phyloP scores from a whole-genome alignment of 345 rosid species.

The Sonneratia alba region DNA sequence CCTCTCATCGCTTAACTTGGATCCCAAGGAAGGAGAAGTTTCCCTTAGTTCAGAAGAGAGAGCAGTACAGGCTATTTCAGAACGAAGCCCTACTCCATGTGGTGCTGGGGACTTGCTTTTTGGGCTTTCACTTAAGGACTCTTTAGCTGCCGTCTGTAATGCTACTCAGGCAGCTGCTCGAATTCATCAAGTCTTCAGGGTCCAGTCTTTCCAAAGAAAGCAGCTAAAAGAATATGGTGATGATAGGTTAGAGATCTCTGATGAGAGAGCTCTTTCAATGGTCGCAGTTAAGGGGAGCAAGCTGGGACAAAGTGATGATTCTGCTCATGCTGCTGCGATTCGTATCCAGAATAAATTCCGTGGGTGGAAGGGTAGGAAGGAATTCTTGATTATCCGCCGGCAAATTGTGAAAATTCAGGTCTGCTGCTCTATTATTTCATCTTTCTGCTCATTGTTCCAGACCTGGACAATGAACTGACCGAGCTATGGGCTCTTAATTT shows the following conservation, averaged over 20 bases:
- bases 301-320: slow-evolving; percentile 44
- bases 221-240: slow-evolving; percentile 51
- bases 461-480: neutral
- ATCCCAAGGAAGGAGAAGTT: slow-evolving; percentile 22
- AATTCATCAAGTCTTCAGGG: slow-evolving; percentile 79
- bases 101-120: slow-evolving; percentile 23
- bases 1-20: slow-evolving; percentile 45
- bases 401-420: slow-evolving; percentile 89
- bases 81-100: slow-evolving; percentile 22
- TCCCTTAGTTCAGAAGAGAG: slow-evolving; percentile 19
- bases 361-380: slow-evolving; percentile 83
- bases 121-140: slow-evolving; percentile 50
- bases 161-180: slow-evolving; percentile 88
- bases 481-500: neutral
- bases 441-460: neutral
- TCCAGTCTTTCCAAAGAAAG: slow-evolving; percentile 85
- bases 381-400: slow-evolving; percentile 59
- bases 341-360: slow-evolving; percentile 87
- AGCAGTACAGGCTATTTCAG: slow-evolving; percentile 30
- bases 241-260: slow-evolving; percentile 43
- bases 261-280: slow-evolving; percentile 66
- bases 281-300: slow-evolving; percentile 48
- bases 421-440: neutral
- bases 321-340: slow-evolving; percentile 64
- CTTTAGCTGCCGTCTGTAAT: slow-evolving; percentile 76